A percentile compares a stretch with the other conserved stretches of the same genome.
Conservation (phyloP, 306 rosid species). For the Sophora flavescens region DNA sequence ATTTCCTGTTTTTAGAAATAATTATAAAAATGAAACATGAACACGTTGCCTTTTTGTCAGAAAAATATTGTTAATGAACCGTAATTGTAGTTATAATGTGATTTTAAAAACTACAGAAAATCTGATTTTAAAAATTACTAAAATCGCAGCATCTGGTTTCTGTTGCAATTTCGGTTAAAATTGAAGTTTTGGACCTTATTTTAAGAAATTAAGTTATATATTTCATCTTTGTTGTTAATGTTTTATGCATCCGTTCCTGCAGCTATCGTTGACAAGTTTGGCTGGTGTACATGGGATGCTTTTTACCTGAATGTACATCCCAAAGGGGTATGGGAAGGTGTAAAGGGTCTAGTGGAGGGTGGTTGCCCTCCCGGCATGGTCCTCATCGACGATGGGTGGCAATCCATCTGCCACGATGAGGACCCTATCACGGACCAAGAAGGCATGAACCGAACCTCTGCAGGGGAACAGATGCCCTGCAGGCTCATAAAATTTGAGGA, state of each 20-base stretch:
- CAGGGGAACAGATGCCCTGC: slow-evolving; percentile 82
- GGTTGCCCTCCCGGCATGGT: slow-evolving; percentile 87
- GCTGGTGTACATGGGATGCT: slow-evolving; percentile 94
- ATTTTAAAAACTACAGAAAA: too few species aligned
- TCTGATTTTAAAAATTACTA: too few species aligned
- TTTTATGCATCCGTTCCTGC: neutral
- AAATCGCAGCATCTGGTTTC: too few species aligned
- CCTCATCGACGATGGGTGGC: slow-evolving; percentile 87
- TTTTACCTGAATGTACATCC: slow-evolving; percentile 82
- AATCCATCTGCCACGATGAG: slow-evolving; percentile 62
- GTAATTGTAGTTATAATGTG: too few species aligned
- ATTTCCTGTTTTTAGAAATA: too few species aligned
- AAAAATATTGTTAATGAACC: too few species aligned
- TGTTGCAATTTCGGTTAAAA: too few species aligned
- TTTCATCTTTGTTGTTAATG: too few species aligned
- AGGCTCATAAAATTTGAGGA: slow-evolving; percentile 65
- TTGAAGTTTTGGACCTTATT: too few species aligned
- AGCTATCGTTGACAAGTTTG: slow-evolving; percentile 68
- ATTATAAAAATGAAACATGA: too few species aligned
- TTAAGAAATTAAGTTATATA: too few species aligned
- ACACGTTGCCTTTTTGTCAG: too few species aligned
- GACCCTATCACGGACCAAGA: slow-evolving; percentile 52
- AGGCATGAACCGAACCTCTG: slow-evolving; percentile 56
- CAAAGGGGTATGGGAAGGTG: slow-evolving; percentile 63
- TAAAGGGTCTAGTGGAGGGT: slow-evolving; percentile 63